Conservation (phyloP, 73 alveolate species). For the Stentor roeselii region DNA sequence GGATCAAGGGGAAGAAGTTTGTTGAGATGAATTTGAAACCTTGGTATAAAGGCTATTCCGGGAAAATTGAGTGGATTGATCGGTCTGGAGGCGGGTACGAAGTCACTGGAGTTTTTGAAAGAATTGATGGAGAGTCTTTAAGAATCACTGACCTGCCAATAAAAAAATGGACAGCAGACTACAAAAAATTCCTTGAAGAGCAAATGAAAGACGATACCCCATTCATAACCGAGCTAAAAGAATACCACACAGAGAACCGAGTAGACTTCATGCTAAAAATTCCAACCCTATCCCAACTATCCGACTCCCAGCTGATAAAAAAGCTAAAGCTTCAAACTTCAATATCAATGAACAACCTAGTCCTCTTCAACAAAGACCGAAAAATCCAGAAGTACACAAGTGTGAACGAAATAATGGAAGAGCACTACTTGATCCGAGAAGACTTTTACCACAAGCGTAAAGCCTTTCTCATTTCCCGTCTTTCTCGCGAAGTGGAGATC, state of each 20-base stretch:
- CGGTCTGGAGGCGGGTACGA: slow-evolving; percentile 65
- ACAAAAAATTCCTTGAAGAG: slow-evolving; percentile 82
- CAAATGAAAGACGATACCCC: slow-evolving; percentile 69
- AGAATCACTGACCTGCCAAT: slow-evolving; percentile 92
- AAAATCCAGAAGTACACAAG: slow-evolving; percentile 75
- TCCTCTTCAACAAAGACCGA: slow-evolving; percentile 83
- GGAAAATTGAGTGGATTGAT: slow-evolving; percentile 66
- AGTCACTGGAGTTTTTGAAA: slow-evolving; percentile 78
- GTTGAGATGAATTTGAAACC: slow-evolving; percentile 58
- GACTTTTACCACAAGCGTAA: slow-evolving; percentile 85
- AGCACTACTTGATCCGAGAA: slow-evolving; percentile 83
- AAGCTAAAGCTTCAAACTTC: slow-evolving; percentile 77
- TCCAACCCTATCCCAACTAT: slow-evolving; percentile 22
- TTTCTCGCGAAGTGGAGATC: slow-evolving; percentile 79
- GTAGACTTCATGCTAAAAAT: slow-evolving; percentile 84
- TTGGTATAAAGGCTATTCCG: slow-evolving; percentile 90
- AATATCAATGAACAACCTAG: slow-evolving; percentile 78
- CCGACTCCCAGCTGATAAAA: slow-evolving; percentile 71
- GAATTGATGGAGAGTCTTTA: slow-evolving; percentile 71
- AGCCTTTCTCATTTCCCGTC: slow-evolving; percentile 78
- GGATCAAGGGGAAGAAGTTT: slow-evolving; percentile 70
- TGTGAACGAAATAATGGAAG: slow-evolving; percentile 85
- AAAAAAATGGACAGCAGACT: slow-evolving; percentile 93
- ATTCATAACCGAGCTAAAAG: slow-evolving; percentile 78
- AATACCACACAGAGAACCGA: slow-evolving; percentile 87